Percentiles rank a stretch among this genome's conserved stretches.
These are phyloP conservation scores for Orbilia brochopaga DNA, from an alignment of 2,329 filamentous ascomycete genomes.

Conservation along the genomic window DNA sequence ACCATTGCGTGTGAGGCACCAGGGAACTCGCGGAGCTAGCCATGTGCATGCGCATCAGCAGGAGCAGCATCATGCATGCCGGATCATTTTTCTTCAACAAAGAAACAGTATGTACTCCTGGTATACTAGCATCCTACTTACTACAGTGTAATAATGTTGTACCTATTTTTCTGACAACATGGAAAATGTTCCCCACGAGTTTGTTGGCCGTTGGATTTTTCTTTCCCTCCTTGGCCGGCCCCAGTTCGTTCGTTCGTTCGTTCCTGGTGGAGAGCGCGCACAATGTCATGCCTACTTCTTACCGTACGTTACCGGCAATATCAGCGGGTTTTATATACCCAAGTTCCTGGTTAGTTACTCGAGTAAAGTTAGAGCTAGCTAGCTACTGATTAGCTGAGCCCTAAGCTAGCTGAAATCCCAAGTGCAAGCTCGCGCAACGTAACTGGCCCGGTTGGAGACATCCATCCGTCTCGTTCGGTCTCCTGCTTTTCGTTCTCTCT, in stretches of 20 bases:
- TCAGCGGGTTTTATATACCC: slow-evolving; percentile 10
- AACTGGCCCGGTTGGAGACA: neutral
- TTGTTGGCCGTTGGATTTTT: slow-evolving; percentile 4
- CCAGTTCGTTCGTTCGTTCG: no score
- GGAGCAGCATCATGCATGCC: slow-evolving; percentile 1
- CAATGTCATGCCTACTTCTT: neutral
- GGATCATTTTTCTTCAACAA: slow-evolving; percentile 26
- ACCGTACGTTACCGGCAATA: neutral
- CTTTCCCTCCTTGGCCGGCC: neutral
- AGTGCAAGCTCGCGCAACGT: neutral
- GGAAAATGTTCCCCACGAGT: neutral
- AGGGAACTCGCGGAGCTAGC: slow-evolving; percentile 3
- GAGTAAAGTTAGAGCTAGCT: slow-evolving; percentile 1
- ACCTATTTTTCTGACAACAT: no score
- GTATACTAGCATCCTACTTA: no score
- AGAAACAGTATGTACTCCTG: neutral
- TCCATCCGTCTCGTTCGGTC: neutral
- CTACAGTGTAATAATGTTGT: no score
- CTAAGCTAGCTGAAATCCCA: neutral
- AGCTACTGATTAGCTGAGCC: neutral
- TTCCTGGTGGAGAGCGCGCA: neutral
- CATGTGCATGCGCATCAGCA: neutral
- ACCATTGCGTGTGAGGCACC: neutral
- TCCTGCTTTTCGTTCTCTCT: neutral
- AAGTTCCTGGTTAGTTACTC: slow-evolving; percentile 4